Base-by-base conservation (phyloP, 1,139 yeast species). In the Kodamaea suecica region DNA sequence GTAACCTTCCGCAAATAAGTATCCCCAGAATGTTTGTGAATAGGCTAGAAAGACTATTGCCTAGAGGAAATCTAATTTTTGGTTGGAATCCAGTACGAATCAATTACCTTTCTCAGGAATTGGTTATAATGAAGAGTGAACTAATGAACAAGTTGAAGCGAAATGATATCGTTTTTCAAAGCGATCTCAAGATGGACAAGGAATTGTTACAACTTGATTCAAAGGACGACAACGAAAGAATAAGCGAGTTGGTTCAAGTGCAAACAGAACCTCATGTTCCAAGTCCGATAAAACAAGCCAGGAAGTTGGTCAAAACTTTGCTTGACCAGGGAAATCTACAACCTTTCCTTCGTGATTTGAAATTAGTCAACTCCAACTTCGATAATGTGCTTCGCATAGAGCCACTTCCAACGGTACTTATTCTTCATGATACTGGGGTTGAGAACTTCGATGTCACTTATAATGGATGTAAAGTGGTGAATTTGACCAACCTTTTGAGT, bases 301-400 rank as follows among this genome's bases (percentile, higher is more conserved):
- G 95, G 43, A 83, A 80, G 48, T 59, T 87, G 5, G 86, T 84
- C 14, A 82, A 84, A 47, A 86, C 96, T 0, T 43, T 92, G 2
- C 60, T 92, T 9, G 95, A 87, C 52, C 98, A 92, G 58, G 95
- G 95, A 1, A 84, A 79, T 51, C 56, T 92, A 34, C 84, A 94
- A 30, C 97, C 98, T 12, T 87, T 88, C 52, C 65, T 78, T 4
- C 59, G 68, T 19, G 61, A 69, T 27, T 63, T 76, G 20, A 73
- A 86, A 41, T 83, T 94, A 1, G 66, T 86, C 1, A 64, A 77
- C 25, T 77, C 95, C 63, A 81, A 79, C 40, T 75, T 74, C 48
- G 95, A 86, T 52, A 79, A 80, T 45, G 64, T 78, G 2, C 66
- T 92, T 38, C 70, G 84, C 16, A 56, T 92, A 36, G 76, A 83